Base-by-base conservation (phyloP, 1,139 yeast genomes). In the Yamadazyma epiphylla region DNA sequence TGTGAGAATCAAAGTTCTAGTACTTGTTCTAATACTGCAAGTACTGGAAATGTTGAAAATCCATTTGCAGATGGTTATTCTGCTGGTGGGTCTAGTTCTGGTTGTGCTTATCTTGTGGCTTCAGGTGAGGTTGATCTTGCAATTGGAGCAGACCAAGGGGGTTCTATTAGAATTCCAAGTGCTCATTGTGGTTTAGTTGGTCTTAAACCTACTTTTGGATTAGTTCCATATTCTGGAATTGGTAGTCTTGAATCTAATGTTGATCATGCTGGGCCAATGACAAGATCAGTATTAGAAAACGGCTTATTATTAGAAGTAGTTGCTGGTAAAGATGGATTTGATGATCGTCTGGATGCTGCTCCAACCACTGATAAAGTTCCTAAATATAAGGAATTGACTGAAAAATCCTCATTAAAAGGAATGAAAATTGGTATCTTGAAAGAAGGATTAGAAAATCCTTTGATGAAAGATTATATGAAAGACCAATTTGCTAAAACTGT, bases 331-430 rank as follows among this genome's bases (percentile, higher is more conserved):
- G 65, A 60, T 38, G 58, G 51, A 6, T 44, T 50, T 28, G 65
- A 60, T 32, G 64, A 60, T 35, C 46, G 65, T 13, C 55, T 49
- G 37, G 32, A 28, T 26, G 38, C 26, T 2, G 33, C 31, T 4
- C 37, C 41, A 1, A 45, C 72, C 26, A 60, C 56, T 28, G 50
- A 75, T 28, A 80, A 76, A 11, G 55, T 76, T 15, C 35, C 35
- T 14, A 22, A 20, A 14, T 33, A 33, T 19, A 27, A 22, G 19
- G 32, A 31, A 23, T 3, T 33, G 3, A 66, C 71, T 15, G 39
- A 17, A 28, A 61, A 58, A 22, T 79, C 80, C 12, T 58, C 73
- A 10, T 43, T 61, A 7, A 64, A 81, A 32, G 83, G 77, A 10
- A 47, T 79, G 38, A 58, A 67, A 15, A 38, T 55, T 28, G 65